Percentiles rank a stretch among this genome's conserved stretches.
Evolutionary conservation across 345 rosid species (phyloP).

Genomic region (Boechera retrofracta): DNA sequence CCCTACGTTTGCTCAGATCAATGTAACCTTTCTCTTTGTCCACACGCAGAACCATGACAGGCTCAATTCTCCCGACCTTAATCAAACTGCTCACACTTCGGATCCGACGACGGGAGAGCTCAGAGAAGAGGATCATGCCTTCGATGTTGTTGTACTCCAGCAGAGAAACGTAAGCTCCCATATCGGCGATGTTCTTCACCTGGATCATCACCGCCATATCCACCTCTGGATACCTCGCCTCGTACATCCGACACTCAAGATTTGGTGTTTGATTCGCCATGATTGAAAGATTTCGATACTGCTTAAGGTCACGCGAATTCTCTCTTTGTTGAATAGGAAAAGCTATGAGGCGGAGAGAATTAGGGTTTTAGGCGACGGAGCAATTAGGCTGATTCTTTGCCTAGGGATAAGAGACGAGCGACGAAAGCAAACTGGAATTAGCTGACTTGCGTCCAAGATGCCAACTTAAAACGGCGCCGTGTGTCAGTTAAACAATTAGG

Average conservation of each 20-base stretch:
- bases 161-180: slow-evolving; percentile 95
- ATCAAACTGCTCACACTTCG: slow-evolving; percentile 93
- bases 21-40: slow-evolving; percentile 97
- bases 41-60: slow-evolving; percentile 97
- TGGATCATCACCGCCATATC: slow-evolving; percentile 99
- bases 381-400: background rate
- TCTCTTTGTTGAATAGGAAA: background rate
- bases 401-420: slow-evolving; percentile 35
- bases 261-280: slow-evolving; percentile 70
- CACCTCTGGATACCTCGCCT: slow-evolving; percentile 87
- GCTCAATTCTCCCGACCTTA: slow-evolving; percentile 96
- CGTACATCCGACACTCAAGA: slow-evolving; percentile 98
- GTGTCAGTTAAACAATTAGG: background rate
- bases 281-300: slow-evolving; percentile 20
- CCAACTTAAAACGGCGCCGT: background rate
- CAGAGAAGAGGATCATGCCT: slow-evolving; percentile 97
- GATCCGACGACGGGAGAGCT: slow-evolving; percentile 98
- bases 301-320: background rate
- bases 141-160: slow-evolving; percentile 98
- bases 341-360: slow-evolving; percentile 25
- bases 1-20: slow-evolving; percentile 94
- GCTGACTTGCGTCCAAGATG: slow-evolving; percentile 12
- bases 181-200: slow-evolving; percentile 94
- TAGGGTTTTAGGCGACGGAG: slow-evolving; percentile 48
- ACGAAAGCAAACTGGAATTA: background rate